Percentiles rank a stretch among this genome's conserved stretches.
These are phyloP conservation scores for Colletotrichum phormii DNA, from an alignment of 2,329 filamentous ascomycete species.

Conservation along the genomic window DNA sequence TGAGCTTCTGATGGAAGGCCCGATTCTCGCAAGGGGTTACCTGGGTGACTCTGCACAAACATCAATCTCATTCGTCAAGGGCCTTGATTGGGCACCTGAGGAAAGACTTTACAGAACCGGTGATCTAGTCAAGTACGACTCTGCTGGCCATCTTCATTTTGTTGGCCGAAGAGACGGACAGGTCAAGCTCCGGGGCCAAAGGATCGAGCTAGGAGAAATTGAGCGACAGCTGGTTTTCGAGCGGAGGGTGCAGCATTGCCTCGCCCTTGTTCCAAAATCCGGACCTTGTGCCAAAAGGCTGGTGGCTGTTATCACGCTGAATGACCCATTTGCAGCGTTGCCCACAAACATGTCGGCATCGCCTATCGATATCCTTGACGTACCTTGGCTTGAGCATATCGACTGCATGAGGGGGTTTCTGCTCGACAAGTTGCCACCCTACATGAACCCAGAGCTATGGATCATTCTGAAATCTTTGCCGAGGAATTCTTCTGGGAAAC, in stretches of 20 bases:
- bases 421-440: slow-evolving; percentile 48
- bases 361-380: background rate
- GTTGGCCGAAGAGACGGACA: slow-evolving; percentile 81
- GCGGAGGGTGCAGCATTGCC: background rate
- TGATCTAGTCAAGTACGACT: slow-evolving; percentile 82
- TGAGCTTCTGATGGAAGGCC: slow-evolving; percentile 40
- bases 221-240: slow-evolving; percentile 52
- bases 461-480: slow-evolving; percentile 57
- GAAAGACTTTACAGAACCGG: slow-evolving; percentile 81
- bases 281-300: slow-evolving; percentile 16
- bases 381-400: slow-evolving; percentile 5
- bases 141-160: slow-evolving; percentile 80
- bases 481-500: slow-evolving; percentile 59
- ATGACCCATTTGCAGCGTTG: too few species aligned
- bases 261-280: slow-evolving; percentile 8
- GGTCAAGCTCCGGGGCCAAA: slow-evolving; percentile 83
- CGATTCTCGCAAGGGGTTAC: slow-evolving; percentile 65
- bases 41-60: slow-evolving; percentile 74
- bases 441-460: slow-evolving; percentile 61
- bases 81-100: slow-evolving; percentile 70
- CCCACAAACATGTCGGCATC: background rate
- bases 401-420: background rate
- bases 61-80: slow-evolving; percentile 73
- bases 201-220: slow-evolving; percentile 83
- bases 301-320: background rate